These are phyloP conservation scores for Ceratobasidium sp. DNA, from an alignment of 1,284 basidiomycete genomes.

Conservation along the genomic window DNA sequence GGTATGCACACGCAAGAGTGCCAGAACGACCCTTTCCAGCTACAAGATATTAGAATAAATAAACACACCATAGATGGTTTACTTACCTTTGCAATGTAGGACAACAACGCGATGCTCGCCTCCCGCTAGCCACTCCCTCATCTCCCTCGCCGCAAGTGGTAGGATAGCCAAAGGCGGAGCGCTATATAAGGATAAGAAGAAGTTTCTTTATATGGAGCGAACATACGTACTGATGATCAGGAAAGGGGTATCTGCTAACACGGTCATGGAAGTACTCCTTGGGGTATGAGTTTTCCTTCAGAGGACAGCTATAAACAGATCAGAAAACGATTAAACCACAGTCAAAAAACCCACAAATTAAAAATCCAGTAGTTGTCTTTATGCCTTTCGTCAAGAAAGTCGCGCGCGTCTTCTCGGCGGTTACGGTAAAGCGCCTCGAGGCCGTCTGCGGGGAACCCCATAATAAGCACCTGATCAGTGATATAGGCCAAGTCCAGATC, in stretches of 20 bases:
- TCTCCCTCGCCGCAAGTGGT: constrained; percentile 81
- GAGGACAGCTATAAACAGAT: constrained; percentile 65
- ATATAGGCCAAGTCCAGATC: constrained; percentile 86
- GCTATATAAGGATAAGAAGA: constrained; percentile 58
- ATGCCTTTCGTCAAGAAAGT: constrained; percentile 81
- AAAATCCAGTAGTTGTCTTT: constrained; percentile 86
- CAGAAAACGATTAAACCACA: neutral
- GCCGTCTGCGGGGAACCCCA: constrained; percentile 90
- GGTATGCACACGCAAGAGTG: constrained; percentile 83
- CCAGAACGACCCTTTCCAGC: constrained; percentile 87
- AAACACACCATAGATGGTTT: neutral
- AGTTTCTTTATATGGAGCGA: constrained; percentile 17
- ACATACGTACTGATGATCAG: constrained; percentile 81
- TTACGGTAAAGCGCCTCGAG: constrained; percentile 88
- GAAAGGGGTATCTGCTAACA: constrained; percentile 89
- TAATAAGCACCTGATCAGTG: constrained; percentile 84
- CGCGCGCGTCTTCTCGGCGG: constrained; percentile 79
- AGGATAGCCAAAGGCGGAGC: constrained; percentile 87
- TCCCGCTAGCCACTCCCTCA: constrained; percentile 80
- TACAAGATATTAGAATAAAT: constrained; percentile 53
- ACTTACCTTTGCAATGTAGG: constrained; percentile 87
- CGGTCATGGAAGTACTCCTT: constrained; percentile 72
- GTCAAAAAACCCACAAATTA: constrained; percentile 69
- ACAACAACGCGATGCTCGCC: constrained; percentile 81
- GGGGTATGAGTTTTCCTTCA: constrained; percentile 79